phyloP scores from a whole-genome alignment of 2,329 filamentous ascomycete species.

The Monosporascus sp. region DNA sequence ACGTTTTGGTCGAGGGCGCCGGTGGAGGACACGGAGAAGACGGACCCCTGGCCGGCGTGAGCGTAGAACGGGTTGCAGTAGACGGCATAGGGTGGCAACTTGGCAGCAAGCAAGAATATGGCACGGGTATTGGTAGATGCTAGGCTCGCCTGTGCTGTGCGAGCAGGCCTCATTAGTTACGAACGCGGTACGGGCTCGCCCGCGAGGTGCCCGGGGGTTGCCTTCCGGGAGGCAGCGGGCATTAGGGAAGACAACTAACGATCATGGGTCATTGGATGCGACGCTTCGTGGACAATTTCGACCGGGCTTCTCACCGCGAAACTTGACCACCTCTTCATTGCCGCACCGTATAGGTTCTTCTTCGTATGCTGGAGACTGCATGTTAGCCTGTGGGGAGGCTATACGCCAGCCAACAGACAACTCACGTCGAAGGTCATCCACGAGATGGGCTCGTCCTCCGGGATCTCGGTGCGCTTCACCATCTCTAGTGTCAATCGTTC shows the following conservation, averaged over 20 bases:
- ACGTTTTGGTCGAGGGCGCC: slow-evolving; percentile 60
- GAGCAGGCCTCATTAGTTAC: background rate
- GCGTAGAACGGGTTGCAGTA: slow-evolving; percentile 92
- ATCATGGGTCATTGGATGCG: slow-evolving; percentile 71
- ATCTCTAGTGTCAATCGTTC: slow-evolving; percentile 68
- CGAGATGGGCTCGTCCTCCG: slow-evolving; percentile 79
- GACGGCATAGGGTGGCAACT: slow-evolving; percentile 71
- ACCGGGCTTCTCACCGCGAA: slow-evolving; percentile 71
- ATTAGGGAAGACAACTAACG: slow-evolving; percentile 43
- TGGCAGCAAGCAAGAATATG: slow-evolving; percentile 80
- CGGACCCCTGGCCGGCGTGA: slow-evolving; percentile 74
- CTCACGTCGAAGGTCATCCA: slow-evolving; percentile 89
- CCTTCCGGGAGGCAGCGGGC: slow-evolving; percentile 3
- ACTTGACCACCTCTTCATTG: slow-evolving; percentile 91
- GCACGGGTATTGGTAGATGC: slow-evolving; percentile 75
- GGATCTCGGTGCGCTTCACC: slow-evolving; percentile 76
- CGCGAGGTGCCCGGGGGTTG: too few relatives aligned
- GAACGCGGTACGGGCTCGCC: too few relatives aligned
- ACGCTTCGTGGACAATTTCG: slow-evolving; percentile 69
- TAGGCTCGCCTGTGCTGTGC: slow-evolving; percentile 60
- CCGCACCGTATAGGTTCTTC: slow-evolving; percentile 82
- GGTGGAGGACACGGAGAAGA: slow-evolving; percentile 57
- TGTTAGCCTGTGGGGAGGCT: slow-evolving; percentile 11
- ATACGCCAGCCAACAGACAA: slow-evolving; percentile 1
- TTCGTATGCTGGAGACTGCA: slow-evolving; percentile 59